A percentile compares a stretch with the other conserved stretches of the same genome.
These are phyloP conservation scores for Oryza punctata DNA, from an alignment of 176 grass and related monocot species.

Conservation along the genomic window DNA sequence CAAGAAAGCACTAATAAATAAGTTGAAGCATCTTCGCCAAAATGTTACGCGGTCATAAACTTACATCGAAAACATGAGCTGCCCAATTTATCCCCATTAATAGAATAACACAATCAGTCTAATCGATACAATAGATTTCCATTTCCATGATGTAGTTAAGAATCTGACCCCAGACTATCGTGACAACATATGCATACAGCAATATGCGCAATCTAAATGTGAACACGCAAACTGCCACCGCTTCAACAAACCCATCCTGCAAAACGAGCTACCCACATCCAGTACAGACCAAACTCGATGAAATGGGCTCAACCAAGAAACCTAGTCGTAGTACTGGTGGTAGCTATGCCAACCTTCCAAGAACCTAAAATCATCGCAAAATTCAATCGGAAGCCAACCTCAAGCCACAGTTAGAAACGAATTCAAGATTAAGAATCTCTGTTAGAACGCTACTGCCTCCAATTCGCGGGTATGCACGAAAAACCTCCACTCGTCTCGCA, in stretches of 20 bases:
- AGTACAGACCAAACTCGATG: conserved; percentile 1
- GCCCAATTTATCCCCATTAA: background rate
- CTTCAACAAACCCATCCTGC: background rate
- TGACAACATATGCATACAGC: background rate
- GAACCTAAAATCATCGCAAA: conserved; percentile 6
- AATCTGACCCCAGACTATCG: background rate
- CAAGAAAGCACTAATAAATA: background rate
- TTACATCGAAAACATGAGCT: background rate
- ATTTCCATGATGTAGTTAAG: background rate
- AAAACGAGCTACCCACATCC: background rate
- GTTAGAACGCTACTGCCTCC: background rate
- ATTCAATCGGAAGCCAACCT: background rate
- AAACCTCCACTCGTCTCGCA: background rate
- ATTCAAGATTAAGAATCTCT: background rate
- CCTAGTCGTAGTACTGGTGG: background rate
- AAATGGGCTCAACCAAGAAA: background rate
- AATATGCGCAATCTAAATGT: background rate
- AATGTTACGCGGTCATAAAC: background rate
- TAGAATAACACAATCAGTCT: background rate
- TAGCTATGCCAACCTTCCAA: background rate
- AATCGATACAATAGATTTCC: background rate
- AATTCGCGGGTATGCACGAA: background rate
- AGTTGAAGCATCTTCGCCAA: background rate
- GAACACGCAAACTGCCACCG: background rate
- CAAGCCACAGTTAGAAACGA: background rate